phyloP scores from a whole-genome alignment of 1,284 basidiomycete species.

The Boletellus sp. region DNA sequence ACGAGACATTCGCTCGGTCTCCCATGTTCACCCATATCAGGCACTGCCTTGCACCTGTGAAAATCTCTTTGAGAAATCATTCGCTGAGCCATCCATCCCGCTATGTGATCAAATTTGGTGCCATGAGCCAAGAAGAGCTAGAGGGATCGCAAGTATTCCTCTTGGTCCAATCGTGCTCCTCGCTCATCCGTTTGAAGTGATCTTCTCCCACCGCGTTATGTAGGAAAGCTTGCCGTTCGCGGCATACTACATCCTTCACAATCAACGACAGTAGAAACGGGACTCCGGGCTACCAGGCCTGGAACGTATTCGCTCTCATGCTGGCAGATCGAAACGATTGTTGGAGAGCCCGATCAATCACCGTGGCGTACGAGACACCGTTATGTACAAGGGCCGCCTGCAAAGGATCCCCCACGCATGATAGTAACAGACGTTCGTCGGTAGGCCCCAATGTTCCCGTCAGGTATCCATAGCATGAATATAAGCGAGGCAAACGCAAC shows the following conservation, averaged over 20 bases:
- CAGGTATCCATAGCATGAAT: slow-evolving; percentile 3
- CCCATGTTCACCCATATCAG: slow-evolving; percentile 37
- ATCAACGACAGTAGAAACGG: slow-evolving; percentile 41
- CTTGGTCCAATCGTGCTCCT: background rate
- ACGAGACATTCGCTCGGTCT: background rate
- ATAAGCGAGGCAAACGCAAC: slow-evolving; percentile 3
- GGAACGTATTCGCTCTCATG: slow-evolving; percentile 62
- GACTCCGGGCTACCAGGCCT: slow-evolving; percentile 56
- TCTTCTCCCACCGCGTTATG: slow-evolving; percentile 50
- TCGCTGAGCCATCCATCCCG: slow-evolving; percentile 57
- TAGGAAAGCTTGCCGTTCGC: slow-evolving; percentile 58
- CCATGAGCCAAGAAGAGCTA: slow-evolving; percentile 18
- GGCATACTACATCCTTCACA: slow-evolving; percentile 52
- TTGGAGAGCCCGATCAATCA: slow-evolving; percentile 38
- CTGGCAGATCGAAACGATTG: slow-evolving; percentile 66
- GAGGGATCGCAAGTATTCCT: slow-evolving; percentile 37
- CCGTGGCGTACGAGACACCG: slow-evolving; percentile 39
- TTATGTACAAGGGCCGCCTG: slow-evolving; percentile 49
- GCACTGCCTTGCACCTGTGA: slow-evolving; percentile 51
- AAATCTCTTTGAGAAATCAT: slow-evolving; percentile 65
- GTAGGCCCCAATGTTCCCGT: slow-evolving; percentile 4
- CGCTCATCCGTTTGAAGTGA: slow-evolving; percentile 31
- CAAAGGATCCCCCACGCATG: slow-evolving; percentile 40
- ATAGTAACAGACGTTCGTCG: slow-evolving; percentile 38
- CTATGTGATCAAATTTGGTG: slow-evolving; percentile 49